Evolutionary conservation across 2,329 filamentous ascomycete genomes (phyloP), one percentile per base, ranked within the genome.

Genomic region (Xylaria multiplex): DNA sequence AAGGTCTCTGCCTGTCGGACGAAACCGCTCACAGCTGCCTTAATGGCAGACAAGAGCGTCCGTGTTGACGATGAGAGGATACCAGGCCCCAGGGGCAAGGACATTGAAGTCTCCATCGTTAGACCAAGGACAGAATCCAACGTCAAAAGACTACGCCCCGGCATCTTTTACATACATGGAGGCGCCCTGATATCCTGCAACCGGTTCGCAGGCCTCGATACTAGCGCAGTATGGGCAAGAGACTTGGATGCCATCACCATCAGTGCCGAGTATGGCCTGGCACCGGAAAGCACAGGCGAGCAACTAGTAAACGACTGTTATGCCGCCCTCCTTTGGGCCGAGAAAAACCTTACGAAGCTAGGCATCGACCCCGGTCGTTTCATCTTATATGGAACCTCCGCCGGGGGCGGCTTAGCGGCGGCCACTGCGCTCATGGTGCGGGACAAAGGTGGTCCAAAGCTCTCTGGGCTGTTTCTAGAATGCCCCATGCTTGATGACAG

Each of bases 321-420:
- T 67, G 76, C 78, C 6, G 77, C 73, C 11, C 63, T 81, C 3
- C 64, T 74, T 24, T 81, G 78, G 78, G 64, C 77, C 14, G 65
- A 69, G 8, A 52, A 70, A 3, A 74, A 80, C 58, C 71, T 77
- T 6, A 46, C 67, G 2, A 62, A 69, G 37, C 69, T 81, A 1
- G 82, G 82, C 8, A 81, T 86, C 57, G 77, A 81, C 54, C 76
- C 79, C 3, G 79, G 81, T 0, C 83, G 82, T 42, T 81, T 89
- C 35, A 81, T 87, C 13, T 77, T 88, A 19, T 81, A 81, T 61
- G 86, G 86, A 3, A 83, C 85, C 60, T 87, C 84, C 24, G 86
- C 85, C 1, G 86, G 86, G 2, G 86, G 85, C 2, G 85, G 86
- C 59, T 76, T 90, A 16, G 86, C 86, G 0, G 84, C 85, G 1